Percentiles rank a stretch among this genome's conserved stretches.
Evolutionary conservation across 1,139 yeast species (phyloP).

Genomic region (Debaryomyces singareniensis): DNA sequence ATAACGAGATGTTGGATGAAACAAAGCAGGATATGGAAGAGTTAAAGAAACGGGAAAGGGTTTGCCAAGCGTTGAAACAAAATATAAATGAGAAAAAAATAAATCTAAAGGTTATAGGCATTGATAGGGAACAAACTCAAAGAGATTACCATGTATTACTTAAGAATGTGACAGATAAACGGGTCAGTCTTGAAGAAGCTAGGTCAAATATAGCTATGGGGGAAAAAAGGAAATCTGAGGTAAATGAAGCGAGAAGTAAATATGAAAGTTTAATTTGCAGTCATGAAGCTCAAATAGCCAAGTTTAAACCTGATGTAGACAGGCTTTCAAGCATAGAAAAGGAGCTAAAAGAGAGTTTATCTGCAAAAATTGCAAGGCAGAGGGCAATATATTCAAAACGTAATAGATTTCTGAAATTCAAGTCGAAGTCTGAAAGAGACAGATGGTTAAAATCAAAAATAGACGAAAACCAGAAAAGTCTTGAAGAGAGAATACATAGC

Average conservation of each 20-base stretch:
- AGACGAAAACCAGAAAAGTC: constrained; percentile 12
- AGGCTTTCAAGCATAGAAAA: constrained; percentile 36
- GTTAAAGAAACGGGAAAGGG: constrained; percentile 41
- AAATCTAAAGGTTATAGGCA: constrained; percentile 31
- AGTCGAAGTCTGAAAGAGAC: constrained; percentile 55
- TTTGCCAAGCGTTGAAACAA: constrained; percentile 42
- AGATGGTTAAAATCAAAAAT: constrained; percentile 50
- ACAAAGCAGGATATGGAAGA: constrained; percentile 38
- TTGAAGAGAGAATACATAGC: constrained; percentile 19
- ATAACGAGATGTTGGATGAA: constrained; percentile 43
- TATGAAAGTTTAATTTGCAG: constrained; percentile 13
- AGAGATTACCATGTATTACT: constrained; percentile 44
- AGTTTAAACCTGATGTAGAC: constrained; percentile 37
- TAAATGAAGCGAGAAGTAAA: constrained; percentile 14
- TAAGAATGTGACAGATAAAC: constrained; percentile 34
- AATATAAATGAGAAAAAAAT: constrained; percentile 36
- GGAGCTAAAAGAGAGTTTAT: constrained; percentile 31
- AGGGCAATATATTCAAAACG: constrained; percentile 67
- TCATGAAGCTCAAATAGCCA: constrained; percentile 17
- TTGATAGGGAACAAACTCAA: constrained; percentile 49
- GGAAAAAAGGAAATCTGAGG: constrained; percentile 10
- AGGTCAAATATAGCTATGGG: constrained; percentile 11
- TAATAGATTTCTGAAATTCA: constrained; percentile 61
- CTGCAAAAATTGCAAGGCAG: constrained; percentile 46
- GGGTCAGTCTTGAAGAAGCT: constrained; percentile 29